Conservation (phyloP, 2,329 filamentous ascomycete genomes). For the Ceratocystiopsis brevicomis region DNA sequence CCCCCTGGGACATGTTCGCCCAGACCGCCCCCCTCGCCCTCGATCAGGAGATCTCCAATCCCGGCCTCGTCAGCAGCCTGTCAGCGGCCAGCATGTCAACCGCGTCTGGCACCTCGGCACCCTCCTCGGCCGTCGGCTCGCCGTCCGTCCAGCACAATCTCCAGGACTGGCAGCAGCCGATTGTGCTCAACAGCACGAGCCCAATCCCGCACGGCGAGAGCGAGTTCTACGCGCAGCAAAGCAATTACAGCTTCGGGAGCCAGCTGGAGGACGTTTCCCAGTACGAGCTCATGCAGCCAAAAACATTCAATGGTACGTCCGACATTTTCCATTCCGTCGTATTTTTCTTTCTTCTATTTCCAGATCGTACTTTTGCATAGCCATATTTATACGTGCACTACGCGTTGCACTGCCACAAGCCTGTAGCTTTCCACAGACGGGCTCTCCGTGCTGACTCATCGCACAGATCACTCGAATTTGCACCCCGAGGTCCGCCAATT, state of each 20-base stretch:
- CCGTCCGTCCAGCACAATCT: constrained; percentile 34
- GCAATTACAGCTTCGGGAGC: constrained; percentile 32
- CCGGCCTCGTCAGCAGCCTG: constrained; percentile 27
- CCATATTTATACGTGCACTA: background rate
- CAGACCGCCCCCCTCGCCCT: constrained; percentile 22
- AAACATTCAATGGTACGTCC: constrained; percentile 39
- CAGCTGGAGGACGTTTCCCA: constrained; percentile 30
- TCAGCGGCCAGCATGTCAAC: constrained; percentile 41
- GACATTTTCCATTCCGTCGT: background rate
- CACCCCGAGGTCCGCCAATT: constrained; percentile 34
- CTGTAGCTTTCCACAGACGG: background rate
- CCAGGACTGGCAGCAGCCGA: no score
- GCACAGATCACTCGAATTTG: constrained; percentile 32
- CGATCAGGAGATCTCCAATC: constrained; percentile 21
- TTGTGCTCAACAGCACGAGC: constrained; percentile 29
- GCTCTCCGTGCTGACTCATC: constrained; percentile 22
- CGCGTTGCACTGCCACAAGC: background rate
- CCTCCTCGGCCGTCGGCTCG: constrained; percentile 49
- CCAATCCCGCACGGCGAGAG: constrained; percentile 34
- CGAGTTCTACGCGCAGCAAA: constrained; percentile 29
- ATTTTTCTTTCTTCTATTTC: constrained; percentile 14
- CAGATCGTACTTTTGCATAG: constrained; percentile 17
- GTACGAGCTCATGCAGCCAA: constrained; percentile 28
- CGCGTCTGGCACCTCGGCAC: constrained; percentile 40
- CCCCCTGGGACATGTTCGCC: constrained; percentile 22